Percentiles rank a stretch among this genome's conserved stretches.
Evolutionary conservation across 805 yeast species (phyloP).

Genomic region (Candida odintsovae): DNA sequence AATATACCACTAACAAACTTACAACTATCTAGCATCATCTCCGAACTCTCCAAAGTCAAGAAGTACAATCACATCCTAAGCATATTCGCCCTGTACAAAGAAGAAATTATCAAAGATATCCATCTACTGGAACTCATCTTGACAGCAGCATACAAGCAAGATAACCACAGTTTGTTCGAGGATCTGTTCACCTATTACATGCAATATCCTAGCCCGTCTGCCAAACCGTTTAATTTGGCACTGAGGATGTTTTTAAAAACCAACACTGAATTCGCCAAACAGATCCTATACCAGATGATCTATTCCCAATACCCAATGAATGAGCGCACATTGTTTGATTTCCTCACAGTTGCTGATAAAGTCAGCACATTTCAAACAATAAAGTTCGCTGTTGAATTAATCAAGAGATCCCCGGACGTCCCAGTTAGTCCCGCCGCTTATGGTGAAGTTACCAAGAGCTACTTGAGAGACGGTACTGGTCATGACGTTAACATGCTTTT

Average conservation of each 20-base stretch:
- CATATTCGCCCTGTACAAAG: constrained; percentile 6
- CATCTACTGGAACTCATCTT: constrained; percentile 7
- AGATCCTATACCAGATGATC: constrained; percentile 22
- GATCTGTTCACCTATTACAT: constrained; percentile 15
- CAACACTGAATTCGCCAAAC: constrained; percentile 23
- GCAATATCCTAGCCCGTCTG: constrained; percentile 5
- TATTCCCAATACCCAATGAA: constrained; percentile 20
- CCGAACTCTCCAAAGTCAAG: constrained; percentile 3
- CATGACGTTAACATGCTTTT: constrained; percentile 1
- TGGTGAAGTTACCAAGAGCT: constrained; percentile 6
- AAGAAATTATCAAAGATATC: constrained; percentile 2
- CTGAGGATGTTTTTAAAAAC: constrained; percentile 16
- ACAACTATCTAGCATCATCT: constrained; percentile 2
- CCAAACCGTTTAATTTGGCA: constrained; percentile 18
- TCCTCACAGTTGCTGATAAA: constrained; percentile 12
- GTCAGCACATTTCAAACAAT: constrained; percentile 15
- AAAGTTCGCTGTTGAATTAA: constrained; percentile 16
- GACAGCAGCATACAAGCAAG: constrained; percentile 5
- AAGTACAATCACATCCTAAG: constrained; percentile 6
- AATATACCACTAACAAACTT: constrained; percentile 1
- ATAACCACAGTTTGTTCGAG: constrained; percentile 14
- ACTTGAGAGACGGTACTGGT: constrained; percentile 4
- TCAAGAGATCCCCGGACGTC: constrained; percentile 17
- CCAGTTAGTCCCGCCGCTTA: constrained; percentile 15
- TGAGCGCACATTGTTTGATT: constrained; percentile 14